Conservation (phyloP, 2,329 filamentous ascomycete genomes). For the Volutella citrinella region DNA sequence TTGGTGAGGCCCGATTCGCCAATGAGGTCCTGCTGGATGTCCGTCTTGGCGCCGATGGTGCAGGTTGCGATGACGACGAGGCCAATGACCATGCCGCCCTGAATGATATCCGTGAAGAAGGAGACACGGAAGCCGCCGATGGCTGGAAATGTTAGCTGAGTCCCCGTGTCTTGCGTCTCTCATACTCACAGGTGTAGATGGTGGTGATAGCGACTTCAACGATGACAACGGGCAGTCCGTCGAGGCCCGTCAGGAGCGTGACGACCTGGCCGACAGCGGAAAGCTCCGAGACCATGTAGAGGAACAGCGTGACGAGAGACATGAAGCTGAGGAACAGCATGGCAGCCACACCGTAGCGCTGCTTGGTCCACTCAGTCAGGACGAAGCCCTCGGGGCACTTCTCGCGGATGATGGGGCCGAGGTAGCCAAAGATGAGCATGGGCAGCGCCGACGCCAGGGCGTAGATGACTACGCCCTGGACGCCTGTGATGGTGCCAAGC, state of each 20-base stretch:
- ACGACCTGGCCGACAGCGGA: slow-evolving; percentile 80
- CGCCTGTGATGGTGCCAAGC: slow-evolving; percentile 72
- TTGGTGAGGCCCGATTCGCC: slow-evolving; percentile 67
- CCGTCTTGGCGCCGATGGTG: slow-evolving; percentile 71
- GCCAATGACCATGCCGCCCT: slow-evolving; percentile 73
- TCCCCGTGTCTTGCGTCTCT: too few relatives aligned
- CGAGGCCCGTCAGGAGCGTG: slow-evolving; percentile 68
- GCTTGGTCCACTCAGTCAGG: slow-evolving; percentile 78
- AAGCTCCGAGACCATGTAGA: slow-evolving; percentile 85
- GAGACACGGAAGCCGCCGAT: slow-evolving; percentile 81
- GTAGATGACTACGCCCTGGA: slow-evolving; percentile 77
- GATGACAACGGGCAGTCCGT: slow-evolving; percentile 72
- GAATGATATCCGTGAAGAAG: slow-evolving; percentile 79
- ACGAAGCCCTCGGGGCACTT: slow-evolving; percentile 84
- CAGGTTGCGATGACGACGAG: slow-evolving; percentile 75
- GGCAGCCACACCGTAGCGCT: slow-evolving; percentile 68
- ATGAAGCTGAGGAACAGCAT: slow-evolving; percentile 74
- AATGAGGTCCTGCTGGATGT: slow-evolving; percentile 68
- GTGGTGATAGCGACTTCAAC: slow-evolving; percentile 76
- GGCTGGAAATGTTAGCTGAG: slow-evolving; percentile 46
- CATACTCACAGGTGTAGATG: slow-evolving; percentile 75
- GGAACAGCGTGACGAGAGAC: slow-evolving; percentile 76
- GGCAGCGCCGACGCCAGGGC: slow-evolving; percentile 70
- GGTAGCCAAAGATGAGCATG: slow-evolving; percentile 68
- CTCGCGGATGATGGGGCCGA: slow-evolving; percentile 74